A percentile compares a stretch with the other conserved stretches of the same genome.
These are phyloP conservation scores for Saccharomycopsis phalli DNA, from an alignment of 1,139 yeast species.

Conservation along the genomic window DNA sequence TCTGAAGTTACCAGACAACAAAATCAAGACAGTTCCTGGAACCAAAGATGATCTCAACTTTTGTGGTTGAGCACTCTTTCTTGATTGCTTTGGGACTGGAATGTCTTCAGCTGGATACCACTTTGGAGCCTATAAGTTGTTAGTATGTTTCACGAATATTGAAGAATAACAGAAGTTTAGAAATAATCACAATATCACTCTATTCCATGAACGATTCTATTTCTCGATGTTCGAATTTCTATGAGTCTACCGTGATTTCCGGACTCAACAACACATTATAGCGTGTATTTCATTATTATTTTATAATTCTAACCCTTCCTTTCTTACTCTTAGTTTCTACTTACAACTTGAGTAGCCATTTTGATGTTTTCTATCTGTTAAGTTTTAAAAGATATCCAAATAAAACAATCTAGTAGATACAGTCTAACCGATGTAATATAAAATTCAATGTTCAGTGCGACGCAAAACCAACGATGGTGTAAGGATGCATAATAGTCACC, in stretches of 20 bases:
- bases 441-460: background rate
- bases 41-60: conserved; percentile 94
- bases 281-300: background rate
- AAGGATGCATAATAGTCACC: conserved; percentile 1
- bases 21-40: conserved; percentile 97
- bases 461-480: conserved; percentile 1
- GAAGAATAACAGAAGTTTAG: no score
- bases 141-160: conserved; percentile 32
- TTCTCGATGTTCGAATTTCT: no score
- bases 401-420: background rate
- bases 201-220: no score
- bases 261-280: no score
- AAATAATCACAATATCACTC: no score
- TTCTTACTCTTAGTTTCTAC: conserved; percentile 3
- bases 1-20: conserved; percentile 99
- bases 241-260: no score
- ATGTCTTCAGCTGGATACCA: conserved; percentile 95
- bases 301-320: background rate
- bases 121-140: conserved; percentile 67
- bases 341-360: conserved; percentile 21
- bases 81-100: conserved; percentile 75
- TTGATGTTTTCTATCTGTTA: conserved; percentile 5
- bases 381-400: conserved; percentile 1
- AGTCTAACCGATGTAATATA: background rate
- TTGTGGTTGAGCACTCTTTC: conserved; percentile 92